Evolutionary conservation across 495 filamentous ascomycete genomes (phyloP).

Genomic region (Parathielavia appendiculata): DNA sequence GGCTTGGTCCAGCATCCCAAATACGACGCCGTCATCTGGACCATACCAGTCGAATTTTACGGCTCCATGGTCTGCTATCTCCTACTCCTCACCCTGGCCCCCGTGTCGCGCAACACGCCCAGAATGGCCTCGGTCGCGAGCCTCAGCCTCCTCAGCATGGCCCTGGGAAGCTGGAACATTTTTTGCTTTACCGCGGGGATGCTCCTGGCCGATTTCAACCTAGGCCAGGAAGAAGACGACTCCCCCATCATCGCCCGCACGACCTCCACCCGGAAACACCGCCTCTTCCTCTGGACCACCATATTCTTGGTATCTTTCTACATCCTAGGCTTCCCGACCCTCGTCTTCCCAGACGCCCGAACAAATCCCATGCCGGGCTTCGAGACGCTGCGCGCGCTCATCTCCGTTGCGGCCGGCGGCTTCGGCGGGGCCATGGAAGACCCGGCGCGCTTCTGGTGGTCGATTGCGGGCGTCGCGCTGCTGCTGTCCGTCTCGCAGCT

Average conservation of each 20-base stretch:
- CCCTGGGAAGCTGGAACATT: slow-evolving; percentile 13
- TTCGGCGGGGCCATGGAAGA: background rate
- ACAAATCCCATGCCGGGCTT: slow-evolving; percentile 1
- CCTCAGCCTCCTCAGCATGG: slow-evolving; percentile 1
- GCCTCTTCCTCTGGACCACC: slow-evolving; percentile 1
- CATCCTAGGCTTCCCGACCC: slow-evolving; percentile 2
- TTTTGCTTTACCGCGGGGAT: slow-evolving; percentile 11
- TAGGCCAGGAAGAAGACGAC: slow-evolving; percentile 1
- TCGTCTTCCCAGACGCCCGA: background rate
- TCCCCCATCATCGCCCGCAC: background rate
- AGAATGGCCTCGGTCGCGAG: background rate
- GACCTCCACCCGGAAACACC: background rate
- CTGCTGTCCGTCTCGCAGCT: slow-evolving; percentile 5
- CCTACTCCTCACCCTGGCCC: background rate
- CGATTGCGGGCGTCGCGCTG: background rate
- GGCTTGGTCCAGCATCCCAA: slow-evolving; percentile 6
- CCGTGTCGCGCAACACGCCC: background rate
- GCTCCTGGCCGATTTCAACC: slow-evolving; percentile 14
- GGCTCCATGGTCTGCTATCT: slow-evolving; percentile 33
- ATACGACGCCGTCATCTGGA: slow-evolving; percentile 31
- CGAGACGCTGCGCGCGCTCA: slow-evolving; percentile 2
- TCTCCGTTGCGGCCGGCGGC: background rate
- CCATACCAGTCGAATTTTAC: slow-evolving; percentile 54
- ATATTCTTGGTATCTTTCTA: background rate
- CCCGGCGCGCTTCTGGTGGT: slow-evolving; percentile 5